Conservation (phyloP, 306 rosid genomes). For the Quercus berberidifolia region DNA sequence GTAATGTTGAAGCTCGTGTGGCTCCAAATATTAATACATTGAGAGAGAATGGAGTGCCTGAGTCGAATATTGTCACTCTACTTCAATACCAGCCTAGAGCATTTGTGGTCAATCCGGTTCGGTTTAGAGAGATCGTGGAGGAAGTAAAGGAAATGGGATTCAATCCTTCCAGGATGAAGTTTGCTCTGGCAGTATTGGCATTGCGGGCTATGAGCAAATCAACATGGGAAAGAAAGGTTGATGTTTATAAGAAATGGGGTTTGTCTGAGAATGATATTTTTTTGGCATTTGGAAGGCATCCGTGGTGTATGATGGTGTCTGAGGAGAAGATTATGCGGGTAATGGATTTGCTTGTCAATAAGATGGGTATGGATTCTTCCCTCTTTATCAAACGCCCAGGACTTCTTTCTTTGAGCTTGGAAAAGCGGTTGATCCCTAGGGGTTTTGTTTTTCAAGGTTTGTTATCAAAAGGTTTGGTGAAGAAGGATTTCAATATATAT, state of each 20-base stretch:
- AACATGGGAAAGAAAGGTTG: constrained; percentile 29
- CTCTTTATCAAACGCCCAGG: constrained; percentile 9
- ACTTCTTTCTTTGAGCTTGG: constrained; percentile 26
- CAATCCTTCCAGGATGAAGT: constrained; percentile 1
- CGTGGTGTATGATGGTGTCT: constrained; percentile 36
- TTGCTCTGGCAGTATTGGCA: constrained; percentile 20
- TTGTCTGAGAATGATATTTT: constrained; percentile 24
- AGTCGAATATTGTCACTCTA: background rate
- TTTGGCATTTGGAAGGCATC: constrained; percentile 25
- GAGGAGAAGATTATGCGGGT: constrained; percentile 19
- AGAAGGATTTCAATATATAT: background rate
- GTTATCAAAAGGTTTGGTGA: constrained; percentile 23
- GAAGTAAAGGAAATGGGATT: constrained; percentile 30
- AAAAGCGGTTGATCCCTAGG: constrained; percentile 36
- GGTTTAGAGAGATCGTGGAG: constrained; percentile 17
- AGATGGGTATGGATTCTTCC: constrained; percentile 34
- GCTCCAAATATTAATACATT: background rate
- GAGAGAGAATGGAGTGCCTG: constrained; percentile 15
- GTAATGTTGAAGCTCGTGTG: background rate
- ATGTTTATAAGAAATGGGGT: constrained; percentile 41
- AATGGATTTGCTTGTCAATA: constrained; percentile 30
- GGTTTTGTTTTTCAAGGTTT: constrained; percentile 29
- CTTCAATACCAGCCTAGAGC: constrained; percentile 8
- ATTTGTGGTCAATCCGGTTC: background rate
- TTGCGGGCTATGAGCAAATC: constrained; percentile 6